phyloP scores from a whole-genome alignment of 208 protist species.

The Kentomonas sorsogonicus region DNA sequence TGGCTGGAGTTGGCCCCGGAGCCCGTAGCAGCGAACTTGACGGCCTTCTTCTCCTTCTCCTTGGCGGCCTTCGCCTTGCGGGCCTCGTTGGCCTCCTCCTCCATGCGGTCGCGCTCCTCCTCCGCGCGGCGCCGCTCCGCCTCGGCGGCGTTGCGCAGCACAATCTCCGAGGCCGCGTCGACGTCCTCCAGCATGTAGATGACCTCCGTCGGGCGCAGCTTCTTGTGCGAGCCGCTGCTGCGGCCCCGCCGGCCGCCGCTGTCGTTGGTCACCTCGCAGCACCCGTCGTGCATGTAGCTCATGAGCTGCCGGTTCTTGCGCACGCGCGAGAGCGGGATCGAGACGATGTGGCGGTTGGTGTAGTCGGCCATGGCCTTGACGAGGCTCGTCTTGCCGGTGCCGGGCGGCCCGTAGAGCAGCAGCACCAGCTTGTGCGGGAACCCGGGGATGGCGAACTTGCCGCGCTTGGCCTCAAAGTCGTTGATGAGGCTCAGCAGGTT shows the following conservation, averaged over 20 bases:
- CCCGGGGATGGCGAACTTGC: constrained; percentile 82
- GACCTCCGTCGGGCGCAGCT: constrained; percentile 51
- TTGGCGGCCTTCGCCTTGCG: neutral
- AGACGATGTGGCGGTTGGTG: constrained; percentile 75
- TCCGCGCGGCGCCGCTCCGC: neutral
- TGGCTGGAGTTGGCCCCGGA: neutral
- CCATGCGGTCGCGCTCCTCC: too few species aligned
- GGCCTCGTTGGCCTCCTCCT: neutral
- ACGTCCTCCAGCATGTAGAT: constrained; percentile 87
- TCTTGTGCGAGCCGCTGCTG: constrained; percentile 4
- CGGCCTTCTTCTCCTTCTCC: constrained; percentile 2
- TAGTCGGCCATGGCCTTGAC: constrained; percentile 86
- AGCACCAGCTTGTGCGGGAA: constrained; percentile 86
- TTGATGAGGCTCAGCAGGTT: constrained; percentile 71
- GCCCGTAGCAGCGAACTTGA: neutral
- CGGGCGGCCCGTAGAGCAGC: constrained; percentile 91
- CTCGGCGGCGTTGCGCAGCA: constrained; percentile 26
- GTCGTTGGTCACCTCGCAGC: constrained; percentile 38
- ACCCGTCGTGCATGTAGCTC: constrained; percentile 77
- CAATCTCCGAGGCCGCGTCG: constrained; percentile 64
- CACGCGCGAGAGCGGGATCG: constrained; percentile 77
- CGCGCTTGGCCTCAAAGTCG: constrained; percentile 68
- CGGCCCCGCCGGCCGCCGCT: neutral
- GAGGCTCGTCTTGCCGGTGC: constrained; percentile 93
- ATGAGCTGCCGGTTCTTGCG: constrained; percentile 80